Conservation (phyloP, 2,329 filamentous ascomycete genomes). For the Colletotrichum aenigma region DNA sequence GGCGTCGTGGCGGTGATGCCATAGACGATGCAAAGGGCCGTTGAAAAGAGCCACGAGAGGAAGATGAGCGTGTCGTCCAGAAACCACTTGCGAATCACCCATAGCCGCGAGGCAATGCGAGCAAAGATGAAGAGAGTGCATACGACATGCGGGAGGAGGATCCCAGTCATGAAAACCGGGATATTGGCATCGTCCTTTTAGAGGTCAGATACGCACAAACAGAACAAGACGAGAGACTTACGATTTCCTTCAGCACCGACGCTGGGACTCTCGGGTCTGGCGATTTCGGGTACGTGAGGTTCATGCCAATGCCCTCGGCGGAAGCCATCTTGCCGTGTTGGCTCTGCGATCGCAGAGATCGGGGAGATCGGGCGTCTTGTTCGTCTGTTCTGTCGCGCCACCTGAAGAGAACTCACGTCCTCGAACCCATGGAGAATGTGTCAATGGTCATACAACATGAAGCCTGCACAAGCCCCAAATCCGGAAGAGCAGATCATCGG, state of each 20-base stretch:
- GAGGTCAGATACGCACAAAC: neutral
- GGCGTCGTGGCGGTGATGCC: constrained; percentile 29
- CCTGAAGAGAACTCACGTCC: neutral
- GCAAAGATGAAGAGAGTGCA: constrained; percentile 34
- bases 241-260: neutral
- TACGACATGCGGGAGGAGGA: constrained; percentile 34
- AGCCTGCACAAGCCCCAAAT: neutral
- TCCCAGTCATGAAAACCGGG: constrained; percentile 31
- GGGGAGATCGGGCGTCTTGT: neutral
- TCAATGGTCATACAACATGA: neutral
- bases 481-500: neutral
- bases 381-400: neutral
- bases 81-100: constrained; percentile 35
- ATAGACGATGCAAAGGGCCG: constrained; percentile 34
- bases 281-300: neutral
- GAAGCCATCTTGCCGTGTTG: neutral
- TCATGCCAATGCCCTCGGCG: neutral
- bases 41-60: constrained; percentile 33
- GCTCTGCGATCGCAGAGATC: neutral
- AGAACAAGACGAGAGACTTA: neutral
- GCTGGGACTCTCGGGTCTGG: neutral
- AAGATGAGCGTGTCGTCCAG: constrained; percentile 36
- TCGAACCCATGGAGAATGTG: neutral
- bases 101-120: constrained; percentile 30
- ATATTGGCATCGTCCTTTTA: constrained; percentile 19